Conservation (phyloP, 768 basidiomycete genomes). For the Fomitopsis serialis region DNA sequence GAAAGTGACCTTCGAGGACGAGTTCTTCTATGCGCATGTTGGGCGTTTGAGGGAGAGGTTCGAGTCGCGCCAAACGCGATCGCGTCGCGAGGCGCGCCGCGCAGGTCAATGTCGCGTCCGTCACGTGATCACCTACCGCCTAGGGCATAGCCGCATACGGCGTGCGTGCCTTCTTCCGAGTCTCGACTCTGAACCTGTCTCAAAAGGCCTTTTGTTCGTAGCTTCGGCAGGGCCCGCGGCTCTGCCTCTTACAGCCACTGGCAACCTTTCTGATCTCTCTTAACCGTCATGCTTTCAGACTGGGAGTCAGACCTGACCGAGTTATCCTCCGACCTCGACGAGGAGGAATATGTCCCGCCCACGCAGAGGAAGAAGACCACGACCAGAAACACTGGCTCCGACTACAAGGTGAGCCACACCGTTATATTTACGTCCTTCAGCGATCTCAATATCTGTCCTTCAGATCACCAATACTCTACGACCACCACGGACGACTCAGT, state of each 20-base stretch:
- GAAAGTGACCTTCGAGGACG: conserved; percentile 74
- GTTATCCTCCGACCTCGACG: conserved; percentile 36
- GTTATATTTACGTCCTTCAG: too few species aligned
- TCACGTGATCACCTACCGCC: neutral
- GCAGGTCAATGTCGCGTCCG: neutral
- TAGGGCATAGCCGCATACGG: neutral
- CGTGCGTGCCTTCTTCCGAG: too few species aligned
- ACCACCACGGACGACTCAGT: conserved; percentile 34
- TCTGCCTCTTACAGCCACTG: too few species aligned
- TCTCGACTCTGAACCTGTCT: too few species aligned
- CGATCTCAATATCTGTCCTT: neutral
- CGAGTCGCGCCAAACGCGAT: neutral
- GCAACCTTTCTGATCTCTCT: neutral
- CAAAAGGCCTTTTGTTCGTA: too few species aligned
- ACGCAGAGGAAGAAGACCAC: conserved; percentile 18
- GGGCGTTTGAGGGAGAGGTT: neutral
- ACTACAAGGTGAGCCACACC: conserved; percentile 20
- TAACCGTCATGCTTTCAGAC: conserved; percentile 25
- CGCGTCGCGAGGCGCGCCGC: neutral
- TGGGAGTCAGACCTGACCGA: conserved; percentile 44
- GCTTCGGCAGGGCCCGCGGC: too few species aligned
- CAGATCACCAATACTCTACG: conserved; percentile 28
- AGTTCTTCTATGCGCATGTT: conserved; percentile 92
- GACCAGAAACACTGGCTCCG: conserved; percentile 18
- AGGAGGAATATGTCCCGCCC: conserved; percentile 26